phyloP scores from a whole-genome alignment of 2,329 filamentous ascomycete genomes.

The Colletotrichum karsti region DNA sequence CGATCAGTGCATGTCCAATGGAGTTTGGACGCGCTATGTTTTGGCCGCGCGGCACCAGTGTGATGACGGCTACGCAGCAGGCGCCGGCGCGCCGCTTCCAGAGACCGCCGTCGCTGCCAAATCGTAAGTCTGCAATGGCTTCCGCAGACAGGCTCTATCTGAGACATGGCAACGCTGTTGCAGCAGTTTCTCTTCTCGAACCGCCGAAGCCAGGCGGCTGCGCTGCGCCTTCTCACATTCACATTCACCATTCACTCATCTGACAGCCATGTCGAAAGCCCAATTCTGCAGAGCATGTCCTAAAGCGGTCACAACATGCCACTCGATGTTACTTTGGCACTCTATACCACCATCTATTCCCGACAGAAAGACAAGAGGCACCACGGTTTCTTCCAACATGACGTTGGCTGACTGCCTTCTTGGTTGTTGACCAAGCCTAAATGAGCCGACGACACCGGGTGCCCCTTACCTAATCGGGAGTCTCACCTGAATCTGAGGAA shows the following conservation, averaged over 20 bases:
- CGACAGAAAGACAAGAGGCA: neutral
- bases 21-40: slow-evolving; percentile 9
- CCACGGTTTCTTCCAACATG: neutral
- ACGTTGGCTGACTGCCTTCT: slow-evolving; percentile 8
- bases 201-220: neutral
- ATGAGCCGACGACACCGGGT: slow-evolving; percentile 3
- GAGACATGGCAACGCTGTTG: neutral
- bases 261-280: neutral
- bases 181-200: neutral
- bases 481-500: slow-evolving; percentile 34
- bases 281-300: neutral
- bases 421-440: slow-evolving; percentile 12
- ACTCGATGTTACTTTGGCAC: slow-evolving; percentile 9
- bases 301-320: neutral
- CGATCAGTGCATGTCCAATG: neutral
- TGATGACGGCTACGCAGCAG: slow-evolving; percentile 1
- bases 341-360: slow-evolving; percentile 2
- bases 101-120: neutral
- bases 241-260: neutral
- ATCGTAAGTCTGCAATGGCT: neutral
- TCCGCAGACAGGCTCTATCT: neutral
- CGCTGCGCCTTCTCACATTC: neutral
- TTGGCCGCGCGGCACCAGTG: slow-evolving; percentile 18
- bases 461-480: slow-evolving; percentile 22
- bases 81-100: neutral